A percentile compares a stretch with the other conserved stretches of the same genome.
phyloP scores from a whole-genome alignment of 495 filamentous ascomycete species.

The Aspergillus nidulans region DNA sequence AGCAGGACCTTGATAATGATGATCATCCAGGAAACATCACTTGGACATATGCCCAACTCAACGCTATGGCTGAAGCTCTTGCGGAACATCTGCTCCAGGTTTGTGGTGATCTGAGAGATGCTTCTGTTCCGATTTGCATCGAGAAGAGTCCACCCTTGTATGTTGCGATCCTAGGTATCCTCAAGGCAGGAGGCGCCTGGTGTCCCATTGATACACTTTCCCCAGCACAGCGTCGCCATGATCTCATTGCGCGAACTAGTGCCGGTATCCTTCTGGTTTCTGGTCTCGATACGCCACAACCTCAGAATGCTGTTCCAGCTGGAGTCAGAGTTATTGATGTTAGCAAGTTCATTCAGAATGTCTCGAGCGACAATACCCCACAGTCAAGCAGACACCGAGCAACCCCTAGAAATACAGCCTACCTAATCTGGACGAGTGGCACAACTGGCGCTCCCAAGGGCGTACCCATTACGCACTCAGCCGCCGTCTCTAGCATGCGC shows the following conservation, averaged over 20 bases:
- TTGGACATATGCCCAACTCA: slow-evolving; percentile 31
- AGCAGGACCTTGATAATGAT: slow-evolving; percentile 21
- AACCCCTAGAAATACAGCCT: slow-evolving; percentile 47
- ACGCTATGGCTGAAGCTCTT: slow-evolving; percentile 24
- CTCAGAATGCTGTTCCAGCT: slow-evolving; percentile 25
- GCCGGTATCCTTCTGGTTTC: slow-evolving; percentile 24
- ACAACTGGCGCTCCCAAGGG: slow-evolving; percentile 82
- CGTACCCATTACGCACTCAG: slow-evolving; percentile 35
- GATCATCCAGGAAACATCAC: slow-evolving; percentile 11
- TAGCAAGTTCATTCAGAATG: slow-evolving; percentile 1
- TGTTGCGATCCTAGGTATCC: slow-evolving; percentile 71
- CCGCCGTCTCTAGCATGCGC: slow-evolving; percentile 30
- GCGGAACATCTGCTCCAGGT: slow-evolving; percentile 20
- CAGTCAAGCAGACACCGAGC: neutral
- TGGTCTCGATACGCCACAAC: slow-evolving; percentile 18
- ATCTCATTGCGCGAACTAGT: slow-evolving; percentile 28
- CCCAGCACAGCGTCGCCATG: slow-evolving; percentile 31
- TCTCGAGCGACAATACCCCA: neutral
- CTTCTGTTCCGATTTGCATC: slow-evolving; percentile 72
- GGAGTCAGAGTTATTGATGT: slow-evolving; percentile 24
- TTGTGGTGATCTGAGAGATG: slow-evolving; percentile 20
- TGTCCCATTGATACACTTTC: slow-evolving; percentile 37
- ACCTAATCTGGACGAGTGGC: slow-evolving; percentile 77
- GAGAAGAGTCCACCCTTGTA: slow-evolving; percentile 76
- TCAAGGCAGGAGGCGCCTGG: slow-evolving; percentile 56